Conservation (phyloP, 306 rosid genomes). For the Fragaria nilgerrensis region DNA sequence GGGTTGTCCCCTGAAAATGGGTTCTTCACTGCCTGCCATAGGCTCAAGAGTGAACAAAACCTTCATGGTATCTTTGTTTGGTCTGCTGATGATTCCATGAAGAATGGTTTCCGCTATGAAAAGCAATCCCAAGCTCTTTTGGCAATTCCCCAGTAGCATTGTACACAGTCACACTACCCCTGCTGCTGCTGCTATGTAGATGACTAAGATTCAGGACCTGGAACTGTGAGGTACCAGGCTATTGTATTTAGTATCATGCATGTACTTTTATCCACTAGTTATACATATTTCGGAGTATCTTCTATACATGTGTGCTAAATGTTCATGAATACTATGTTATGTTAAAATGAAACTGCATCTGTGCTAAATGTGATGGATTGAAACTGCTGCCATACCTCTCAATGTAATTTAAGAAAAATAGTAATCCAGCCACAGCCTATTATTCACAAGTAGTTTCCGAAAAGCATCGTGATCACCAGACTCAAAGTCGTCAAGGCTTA, state of each 20-base stretch:
- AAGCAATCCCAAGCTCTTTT: constrained; percentile 62
- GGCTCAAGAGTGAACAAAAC: constrained; percentile 41
- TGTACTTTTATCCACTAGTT: background rate
- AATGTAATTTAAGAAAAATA: no score
- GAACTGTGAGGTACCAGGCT: background rate
- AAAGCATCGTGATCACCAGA: no score
- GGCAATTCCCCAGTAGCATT: constrained; percentile 35
- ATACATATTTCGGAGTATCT: background rate
- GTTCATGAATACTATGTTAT: background rate
- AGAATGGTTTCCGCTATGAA: constrained; percentile 58
- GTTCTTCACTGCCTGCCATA: constrained; percentile 54
- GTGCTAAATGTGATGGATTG: no score
- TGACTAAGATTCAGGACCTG: no score
- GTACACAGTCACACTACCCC: background rate
- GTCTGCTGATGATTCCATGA: constrained; percentile 82
- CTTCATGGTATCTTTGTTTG: constrained; percentile 76
- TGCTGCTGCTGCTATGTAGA: no score
- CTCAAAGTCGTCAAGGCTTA: no score
- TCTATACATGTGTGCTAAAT: background rate
- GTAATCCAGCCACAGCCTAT: no score
- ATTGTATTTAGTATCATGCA: background rate
- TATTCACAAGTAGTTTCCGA: no score
- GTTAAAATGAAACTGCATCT: no score
- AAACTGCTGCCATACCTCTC: no score
- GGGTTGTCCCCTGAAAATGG: constrained; percentile 58